A percentile compares a stretch with the other conserved stretches of the same genome.
phyloP scores from a whole-genome alignment of 1,284 basidiomycete genomes.

The Fomes fomentarius region DNA sequence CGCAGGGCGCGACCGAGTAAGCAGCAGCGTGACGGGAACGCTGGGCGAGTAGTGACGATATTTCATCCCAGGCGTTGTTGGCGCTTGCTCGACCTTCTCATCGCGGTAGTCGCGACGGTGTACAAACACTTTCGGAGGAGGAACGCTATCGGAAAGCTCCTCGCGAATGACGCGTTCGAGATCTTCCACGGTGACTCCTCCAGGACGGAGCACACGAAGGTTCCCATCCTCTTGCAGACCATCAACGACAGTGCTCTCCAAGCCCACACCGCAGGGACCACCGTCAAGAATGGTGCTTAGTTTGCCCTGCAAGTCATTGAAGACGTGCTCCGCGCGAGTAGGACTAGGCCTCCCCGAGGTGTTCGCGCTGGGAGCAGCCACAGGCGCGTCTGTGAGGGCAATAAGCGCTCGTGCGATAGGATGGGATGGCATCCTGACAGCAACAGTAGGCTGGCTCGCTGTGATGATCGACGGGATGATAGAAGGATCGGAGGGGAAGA shows the following conservation, averaged over 20 bases:
- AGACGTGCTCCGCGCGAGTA: constrained; percentile 89
- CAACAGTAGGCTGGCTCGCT: constrained; percentile 83
- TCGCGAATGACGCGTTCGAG: constrained; percentile 64
- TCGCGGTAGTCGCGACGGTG: constrained; percentile 77
- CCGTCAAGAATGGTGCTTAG: constrained; percentile 89
- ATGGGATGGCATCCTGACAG: constrained; percentile 93
- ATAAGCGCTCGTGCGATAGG: constrained; percentile 93
- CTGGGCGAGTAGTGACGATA: constrained; percentile 96
- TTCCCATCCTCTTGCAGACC: constrained; percentile 74
- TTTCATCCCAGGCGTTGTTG: constrained; percentile 99
- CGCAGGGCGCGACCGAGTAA: constrained; percentile 51
- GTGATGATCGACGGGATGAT: constrained; percentile 72
- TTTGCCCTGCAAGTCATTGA: constrained; percentile 76
- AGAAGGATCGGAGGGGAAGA: constrained; percentile 78
- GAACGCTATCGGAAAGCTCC: constrained; percentile 38
- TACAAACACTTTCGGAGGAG: constrained; percentile 65
- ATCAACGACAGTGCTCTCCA: constrained; percentile 97
- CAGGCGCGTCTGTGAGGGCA: constrained; percentile 69
- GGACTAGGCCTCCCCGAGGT: constrained; percentile 94
- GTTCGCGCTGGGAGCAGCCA: constrained; percentile 97
- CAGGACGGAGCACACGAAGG: constrained; percentile 87
- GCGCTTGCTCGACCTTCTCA: constrained; percentile 66
- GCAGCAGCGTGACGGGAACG: constrained; percentile 80
- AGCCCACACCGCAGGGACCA: constrained; percentile 87
- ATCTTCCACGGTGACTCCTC: constrained; percentile 92